Conservation (phyloP, 2,329 filamentous ascomycete genomes). For the Trichoderma atroviride region DNA sequence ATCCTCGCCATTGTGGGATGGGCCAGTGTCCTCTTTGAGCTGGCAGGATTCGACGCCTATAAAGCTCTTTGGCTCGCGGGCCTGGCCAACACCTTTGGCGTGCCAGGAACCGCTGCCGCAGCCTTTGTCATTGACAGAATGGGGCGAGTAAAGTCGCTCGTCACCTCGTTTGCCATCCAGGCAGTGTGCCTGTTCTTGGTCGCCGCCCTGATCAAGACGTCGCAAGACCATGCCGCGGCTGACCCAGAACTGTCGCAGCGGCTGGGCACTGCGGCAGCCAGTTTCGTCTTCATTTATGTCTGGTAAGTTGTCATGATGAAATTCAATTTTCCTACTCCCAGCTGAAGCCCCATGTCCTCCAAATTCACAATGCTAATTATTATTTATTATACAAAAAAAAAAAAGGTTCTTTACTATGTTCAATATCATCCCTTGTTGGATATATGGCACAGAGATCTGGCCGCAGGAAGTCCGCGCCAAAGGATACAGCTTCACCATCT, state of each 20-base stretch:
- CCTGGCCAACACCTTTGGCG: conserved; percentile 54
- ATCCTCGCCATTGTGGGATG: conserved; percentile 47
- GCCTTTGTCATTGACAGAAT: conserved; percentile 54
- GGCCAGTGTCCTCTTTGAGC: conserved; percentile 32
- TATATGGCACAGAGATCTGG: conserved; percentile 56
- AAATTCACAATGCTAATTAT: conserved; percentile 10
- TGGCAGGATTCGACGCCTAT: conserved; percentile 33
- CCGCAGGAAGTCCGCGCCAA: conserved; percentile 59
- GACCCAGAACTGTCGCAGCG: conserved; percentile 27
- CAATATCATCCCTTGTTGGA: conserved; percentile 40
- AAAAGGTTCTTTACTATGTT: conserved; percentile 39
- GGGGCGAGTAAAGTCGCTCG: conserved; percentile 43
- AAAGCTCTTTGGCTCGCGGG: conserved; percentile 47
- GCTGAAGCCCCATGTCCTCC: neutral
- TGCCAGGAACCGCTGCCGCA: conserved; percentile 54
- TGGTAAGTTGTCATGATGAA: conserved; percentile 28
- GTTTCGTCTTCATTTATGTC: conserved; percentile 34
- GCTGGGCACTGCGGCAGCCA: conserved; percentile 32
- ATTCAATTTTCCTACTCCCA: neutral
- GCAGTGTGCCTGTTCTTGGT: conserved; percentile 37
- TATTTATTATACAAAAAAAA: conserved; percentile 10
- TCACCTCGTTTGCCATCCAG: conserved; percentile 37
- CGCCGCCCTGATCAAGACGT: conserved; percentile 39
- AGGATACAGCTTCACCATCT: conserved; percentile 61
- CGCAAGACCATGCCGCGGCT: conserved; percentile 26